Percentiles rank a stretch among this genome's conserved stretches.
These are phyloP conservation scores for Protostelium mycophagum DNA, from an alignment of 78 protist genomes.

Conservation along the genomic window DNA sequence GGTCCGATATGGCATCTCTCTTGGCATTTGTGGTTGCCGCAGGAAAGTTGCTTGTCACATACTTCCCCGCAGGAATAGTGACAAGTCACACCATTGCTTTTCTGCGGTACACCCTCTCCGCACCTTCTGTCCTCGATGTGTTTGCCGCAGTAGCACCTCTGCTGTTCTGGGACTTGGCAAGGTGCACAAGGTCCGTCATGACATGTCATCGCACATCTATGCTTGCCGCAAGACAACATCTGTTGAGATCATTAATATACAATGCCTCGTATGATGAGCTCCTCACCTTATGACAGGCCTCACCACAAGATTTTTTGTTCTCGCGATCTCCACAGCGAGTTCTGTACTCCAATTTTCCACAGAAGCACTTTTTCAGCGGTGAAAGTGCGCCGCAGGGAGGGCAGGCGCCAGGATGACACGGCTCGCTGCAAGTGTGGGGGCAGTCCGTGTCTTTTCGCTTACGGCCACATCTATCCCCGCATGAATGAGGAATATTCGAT, in stretches of 20 bases:
- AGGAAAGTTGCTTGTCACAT: neutral
- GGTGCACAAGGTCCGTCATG: constrained; percentile 56
- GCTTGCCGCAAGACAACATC: constrained; percentile 26
- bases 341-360: constrained; percentile 25
- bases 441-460: constrained; percentile 35
- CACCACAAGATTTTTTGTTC: constrained; percentile 23
- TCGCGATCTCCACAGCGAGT: constrained; percentile 50
- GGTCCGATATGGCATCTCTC: constrained; percentile 3
- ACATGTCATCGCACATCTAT: constrained; percentile 21
- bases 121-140: neutral
- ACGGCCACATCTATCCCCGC: constrained; percentile 60
- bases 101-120: neutral
- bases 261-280: no score
- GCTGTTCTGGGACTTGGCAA: constrained; percentile 18
- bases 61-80: neutral
- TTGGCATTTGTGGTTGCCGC: constrained; percentile 5
- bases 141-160: constrained; percentile 13
- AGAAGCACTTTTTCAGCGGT: constrained; percentile 27
- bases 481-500: constrained; percentile 36
- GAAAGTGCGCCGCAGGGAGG: constrained; percentile 46
- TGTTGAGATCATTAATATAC: no score
- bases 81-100: neutral
- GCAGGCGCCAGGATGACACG: constrained; percentile 76
- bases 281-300: constrained; percentile 20
- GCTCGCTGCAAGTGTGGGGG: constrained; percentile 51